Evolutionary conservation across 2,329 filamentous ascomycete genomes (phyloP), one percentile per base, ranked within the genome.

Genomic region (Arthrobotrys conoides): DNA sequence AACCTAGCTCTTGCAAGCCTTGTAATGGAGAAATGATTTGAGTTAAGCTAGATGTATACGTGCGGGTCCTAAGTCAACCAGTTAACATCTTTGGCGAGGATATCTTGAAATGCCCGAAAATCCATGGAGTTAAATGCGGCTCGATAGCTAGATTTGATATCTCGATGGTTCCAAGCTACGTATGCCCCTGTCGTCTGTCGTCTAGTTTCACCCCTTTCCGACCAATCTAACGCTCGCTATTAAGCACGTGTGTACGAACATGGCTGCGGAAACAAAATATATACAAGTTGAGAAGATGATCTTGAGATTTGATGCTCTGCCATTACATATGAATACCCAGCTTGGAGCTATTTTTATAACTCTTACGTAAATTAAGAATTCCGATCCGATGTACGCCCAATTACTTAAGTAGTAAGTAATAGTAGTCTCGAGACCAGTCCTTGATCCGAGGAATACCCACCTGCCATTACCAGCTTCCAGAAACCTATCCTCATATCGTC

Each of bases 331-430:
- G 6, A 24, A 22, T 49, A 8, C 20, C n/a, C 14, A 24, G 48
- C 48, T 51, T 22, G 1, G 16, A 20, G 33, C 33, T 66, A 66
- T 51, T 48, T 48, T 49, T 66, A 30, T 22, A 36, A 59, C 24
- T 9, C 27, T 55, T 55, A 55, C 51, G 16, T 55, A 30, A n/a
- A n/a, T n/a, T n/a, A 59, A 61, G 14, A n/a, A 61, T 61, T 27
- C 36, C 33, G 12, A 24, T 61, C 20, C 36, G 36, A 16, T 44
- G 20, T 61, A 30, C 36, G 55, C 30, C 30, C 33, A 22, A 22
- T 41, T 24, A 16, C 33, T n/a, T n/a, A n/a, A n/a, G n/a, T n/a
- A n/a, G n/a, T n/a, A n/a, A n/a, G n/a, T n/a, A n/a, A n/a, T n/a
- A 30, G 27, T 30, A 30, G 27, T 30, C 6, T 30, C 6, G 27